These are phyloP conservation scores for Puccinia horiana DNA, from an alignment of 1,284 basidiomycete species.

Conservation along the genomic window DNA sequence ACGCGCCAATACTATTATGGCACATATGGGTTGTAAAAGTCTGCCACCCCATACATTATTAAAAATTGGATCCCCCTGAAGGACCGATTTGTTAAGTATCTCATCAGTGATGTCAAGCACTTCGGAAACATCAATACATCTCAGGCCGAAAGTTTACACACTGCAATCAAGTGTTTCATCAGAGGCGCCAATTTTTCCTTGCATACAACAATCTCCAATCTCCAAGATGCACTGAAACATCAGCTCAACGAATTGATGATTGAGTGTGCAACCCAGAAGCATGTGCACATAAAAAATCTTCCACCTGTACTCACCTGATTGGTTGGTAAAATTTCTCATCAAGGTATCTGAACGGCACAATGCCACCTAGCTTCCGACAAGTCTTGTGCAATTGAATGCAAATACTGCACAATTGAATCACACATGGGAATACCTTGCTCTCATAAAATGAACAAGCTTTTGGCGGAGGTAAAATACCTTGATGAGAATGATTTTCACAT, in stretches of 20 bases:
- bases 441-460: not conserved
- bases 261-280: not conserved
- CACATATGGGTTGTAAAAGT: too few species aligned
- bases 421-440: constrained; percentile 2
- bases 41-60: not conserved
- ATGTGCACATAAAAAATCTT: not conserved
- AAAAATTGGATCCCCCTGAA: constrained; percentile 1
- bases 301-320: not conserved
- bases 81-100: not conserved
- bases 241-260: not conserved
- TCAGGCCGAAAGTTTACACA: not conserved
- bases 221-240: not conserved
- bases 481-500: not conserved
- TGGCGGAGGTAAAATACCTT: not conserved
- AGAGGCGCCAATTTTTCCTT: not conserved
- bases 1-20: too few species aligned
- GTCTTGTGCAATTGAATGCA: not conserved
- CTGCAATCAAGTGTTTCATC: not conserved
- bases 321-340: not conserved
- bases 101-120: not conserved
- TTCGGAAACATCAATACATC: constrained; percentile 13
- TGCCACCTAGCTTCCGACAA: not conserved
- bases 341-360: not conserved
- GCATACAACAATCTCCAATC: not conserved
- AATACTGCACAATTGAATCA: not conserved